Conservation (phyloP, 352 stramenopile genomes). For the Labyrinthula sp. region DNA sequence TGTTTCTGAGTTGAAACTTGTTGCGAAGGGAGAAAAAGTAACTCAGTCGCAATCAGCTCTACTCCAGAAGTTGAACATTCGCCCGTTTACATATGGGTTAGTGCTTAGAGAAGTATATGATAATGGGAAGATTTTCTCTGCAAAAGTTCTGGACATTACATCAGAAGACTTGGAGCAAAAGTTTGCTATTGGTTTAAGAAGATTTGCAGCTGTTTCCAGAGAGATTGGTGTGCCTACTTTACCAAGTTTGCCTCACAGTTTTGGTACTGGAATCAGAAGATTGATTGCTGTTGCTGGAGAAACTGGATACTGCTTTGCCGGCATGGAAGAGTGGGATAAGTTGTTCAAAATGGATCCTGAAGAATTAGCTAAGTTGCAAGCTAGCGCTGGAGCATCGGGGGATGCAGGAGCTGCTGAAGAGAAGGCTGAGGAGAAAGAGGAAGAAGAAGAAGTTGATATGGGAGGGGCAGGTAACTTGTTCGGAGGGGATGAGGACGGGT, state of each 20-base stretch:
- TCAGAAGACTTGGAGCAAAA: slow-evolving; percentile 83
- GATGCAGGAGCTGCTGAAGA: slow-evolving; percentile 31
- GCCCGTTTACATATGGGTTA: slow-evolving; percentile 96
- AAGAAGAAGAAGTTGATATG: slow-evolving; percentile 36
- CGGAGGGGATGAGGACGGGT: slow-evolving; percentile 34
- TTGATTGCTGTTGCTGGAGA: slow-evolving; percentile 74
- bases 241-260: slow-evolving; percentile 88
- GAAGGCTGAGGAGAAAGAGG: slow-evolving; percentile 33
- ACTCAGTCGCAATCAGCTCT: slow-evolving; percentile 89
- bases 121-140: slow-evolving; percentile 94
- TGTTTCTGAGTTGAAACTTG: slow-evolving; percentile 78
- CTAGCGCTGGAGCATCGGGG: slow-evolving; percentile 39
- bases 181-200: slow-evolving; percentile 74
- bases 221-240: slow-evolving; percentile 83
- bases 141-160: slow-evolving; percentile 90
- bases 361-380: slow-evolving; percentile 72
- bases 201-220: slow-evolving; percentile 79
- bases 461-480: slow-evolving; percentile 34
- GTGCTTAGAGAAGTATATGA: slow-evolving; percentile 87
- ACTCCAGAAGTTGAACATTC: slow-evolving; percentile 94
- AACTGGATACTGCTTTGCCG: slow-evolving; percentile 85
- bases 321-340: slow-evolving; percentile 53
- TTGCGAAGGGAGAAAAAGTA: slow-evolving; percentile 82
- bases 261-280: slow-evolving; percentile 95
- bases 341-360: slow-evolving; percentile 83